A percentile compares a stretch with the other conserved stretches of the same genome.
Evolutionary conservation across 257 asterid species (phyloP).

Genomic region (Striga asiatica): DNA sequence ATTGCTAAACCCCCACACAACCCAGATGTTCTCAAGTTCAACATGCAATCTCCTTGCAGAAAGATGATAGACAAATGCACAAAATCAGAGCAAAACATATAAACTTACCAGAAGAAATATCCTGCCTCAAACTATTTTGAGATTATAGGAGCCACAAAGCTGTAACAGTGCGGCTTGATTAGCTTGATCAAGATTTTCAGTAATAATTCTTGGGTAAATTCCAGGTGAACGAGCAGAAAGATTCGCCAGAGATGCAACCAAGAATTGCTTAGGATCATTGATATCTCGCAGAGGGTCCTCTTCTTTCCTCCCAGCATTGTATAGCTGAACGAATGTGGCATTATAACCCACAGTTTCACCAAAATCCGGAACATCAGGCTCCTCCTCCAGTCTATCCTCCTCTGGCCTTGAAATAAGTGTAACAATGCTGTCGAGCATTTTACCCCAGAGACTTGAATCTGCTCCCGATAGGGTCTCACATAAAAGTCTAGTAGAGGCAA

Average conservation of each 20-base stretch:
- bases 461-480: conserved; percentile 54
- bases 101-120: conserved; percentile 26
- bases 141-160: conserved; percentile 55
- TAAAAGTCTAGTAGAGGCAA: conserved; percentile 68
- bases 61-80: conserved; percentile 2
- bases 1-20: background rate
- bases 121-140: conserved; percentile 43
- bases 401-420: conserved; percentile 74
- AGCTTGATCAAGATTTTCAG: conserved; percentile 52
- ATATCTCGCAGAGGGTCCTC: conserved; percentile 80
- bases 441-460: conserved; percentile 67
- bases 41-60: background rate
- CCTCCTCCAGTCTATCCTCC: conserved; percentile 72
- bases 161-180: conserved; percentile 70
- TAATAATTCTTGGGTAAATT: conserved; percentile 40
- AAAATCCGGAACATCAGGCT: conserved; percentile 81
- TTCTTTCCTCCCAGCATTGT: conserved; percentile 80
- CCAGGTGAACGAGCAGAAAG: conserved; percentile 68
- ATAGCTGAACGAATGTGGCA: conserved; percentile 62
- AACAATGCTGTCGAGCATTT: conserved; percentile 79
- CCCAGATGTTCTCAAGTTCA: background rate
- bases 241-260: conserved; percentile 61
- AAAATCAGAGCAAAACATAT: background rate
- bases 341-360: conserved; percentile 65
- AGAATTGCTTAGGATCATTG: conserved; percentile 71